A percentile compares a stretch with the other conserved stretches of the same genome.
phyloP scores from a whole-genome alignment of 805 yeast genomes.

The Wickerhamomyces chambardii region DNA sequence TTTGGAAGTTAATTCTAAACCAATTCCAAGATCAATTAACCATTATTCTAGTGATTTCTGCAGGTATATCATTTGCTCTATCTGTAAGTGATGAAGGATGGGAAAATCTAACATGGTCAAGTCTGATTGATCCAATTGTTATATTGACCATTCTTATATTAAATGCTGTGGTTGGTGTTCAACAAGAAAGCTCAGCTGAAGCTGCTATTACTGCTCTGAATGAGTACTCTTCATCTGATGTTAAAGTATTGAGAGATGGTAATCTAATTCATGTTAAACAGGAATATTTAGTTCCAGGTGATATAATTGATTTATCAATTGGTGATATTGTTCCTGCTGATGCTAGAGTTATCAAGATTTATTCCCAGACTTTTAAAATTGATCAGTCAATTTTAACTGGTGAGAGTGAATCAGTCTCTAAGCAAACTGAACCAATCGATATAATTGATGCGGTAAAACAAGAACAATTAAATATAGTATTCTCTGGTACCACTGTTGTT shows the following conservation, averaged over 20 bases:
- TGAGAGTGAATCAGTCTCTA: slow-evolving; percentile 33
- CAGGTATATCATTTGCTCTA: slow-evolving; percentile 21
- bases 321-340: slow-evolving; percentile 42
- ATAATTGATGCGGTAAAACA: slow-evolving; percentile 27
- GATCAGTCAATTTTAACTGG: slow-evolving; percentile 43
- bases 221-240: slow-evolving; percentile 36
- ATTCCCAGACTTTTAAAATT: slow-evolving; percentile 30
- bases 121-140: slow-evolving; percentile 28
- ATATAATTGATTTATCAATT: slow-evolving; percentile 26
- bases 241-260: slow-evolving; percentile 35
- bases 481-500: slow-evolving; percentile 37
- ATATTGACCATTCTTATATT: slow-evolving; percentile 35
- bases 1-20: slow-evolving; percentile 23
- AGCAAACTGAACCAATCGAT: slow-evolving; percentile 13
- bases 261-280: slow-evolving; percentile 31
- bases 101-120: slow-evolving; percentile 19
- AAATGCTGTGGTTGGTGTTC: slow-evolving; percentile 39
- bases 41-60: slow-evolving; percentile 23
- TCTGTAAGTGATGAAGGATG: slow-evolving; percentile 18
- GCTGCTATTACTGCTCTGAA: slow-evolving; percentile 40
- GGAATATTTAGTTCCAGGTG: slow-evolving; percentile 36
- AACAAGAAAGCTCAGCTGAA: slow-evolving; percentile 42
- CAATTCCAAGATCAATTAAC: slow-evolving; percentile 28
- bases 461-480: slow-evolving; percentile 29
- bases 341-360: slow-evolving; percentile 28